Evolutionary conservation across 2,329 filamentous ascomycete species (phyloP), one percentile per base, ranked within the genome.

Genomic region (Verticillium longisporum): DNA sequence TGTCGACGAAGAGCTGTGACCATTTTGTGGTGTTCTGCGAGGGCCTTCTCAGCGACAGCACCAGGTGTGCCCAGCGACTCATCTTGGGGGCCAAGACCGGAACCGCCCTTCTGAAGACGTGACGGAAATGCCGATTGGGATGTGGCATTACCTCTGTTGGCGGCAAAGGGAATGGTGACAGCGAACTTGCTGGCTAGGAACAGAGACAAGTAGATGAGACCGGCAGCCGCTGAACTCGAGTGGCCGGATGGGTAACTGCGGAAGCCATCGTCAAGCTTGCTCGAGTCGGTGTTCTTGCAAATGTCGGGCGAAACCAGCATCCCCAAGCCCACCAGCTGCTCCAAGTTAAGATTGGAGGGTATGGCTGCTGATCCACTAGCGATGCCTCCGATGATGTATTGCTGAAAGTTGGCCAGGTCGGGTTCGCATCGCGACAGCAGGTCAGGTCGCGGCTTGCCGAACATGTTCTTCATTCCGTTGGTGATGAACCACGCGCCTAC

Each of bases 171-270:
- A 36, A 92, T 81, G 10, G 85, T 88, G 64, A 93, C 86, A 62
- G 86, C 83, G 69, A 94, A 90, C 72, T 93, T 94, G 74, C 88
- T 90, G 66, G 90, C 91, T 26, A 98, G 82, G 80, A 92, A 97
- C 58, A 98, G 84, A 1, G 89, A 89, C 15, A 97, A 83, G 72
- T 97, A 97, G 59, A 92, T 84, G 59, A 97, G 78, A 1, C 93
- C 93, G 11, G 88, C 88, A 67, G 91, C 91, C 4, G 90, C 83
- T 63, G 89, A 87, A 50, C 88, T 92, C 6, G 77, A 70, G 68
- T 79, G 77, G n/a, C 77, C 77, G 60, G 75, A 78, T 38, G 77
- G 77, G 56, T 92, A 97, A 68, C 89, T 93, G 55, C 90, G 84
- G 76, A 97, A 97, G 1, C 90, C 92, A 70, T 96, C 91, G 58